A percentile compares a stretch with the other conserved stretches of the same genome.
phyloP scores from a whole-genome alignment of 2,329 filamentous ascomycete genomes.

The Aspergillus pseudotamarii region DNA sequence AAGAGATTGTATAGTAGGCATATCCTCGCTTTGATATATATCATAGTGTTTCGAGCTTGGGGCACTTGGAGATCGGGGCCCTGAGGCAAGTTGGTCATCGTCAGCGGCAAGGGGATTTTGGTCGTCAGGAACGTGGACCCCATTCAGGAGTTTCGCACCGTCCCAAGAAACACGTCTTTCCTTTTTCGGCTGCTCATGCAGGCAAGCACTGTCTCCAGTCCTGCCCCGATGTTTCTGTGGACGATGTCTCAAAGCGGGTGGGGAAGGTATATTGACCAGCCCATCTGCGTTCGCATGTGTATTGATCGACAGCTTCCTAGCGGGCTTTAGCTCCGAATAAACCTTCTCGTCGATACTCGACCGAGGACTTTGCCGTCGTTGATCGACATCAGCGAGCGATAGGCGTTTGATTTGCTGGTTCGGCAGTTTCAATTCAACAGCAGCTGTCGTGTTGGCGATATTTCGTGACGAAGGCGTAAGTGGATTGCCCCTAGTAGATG shows the following conservation, averaged over 20 bases:
- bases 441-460: slow-evolving; percentile 29
- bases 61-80: slow-evolving; percentile 24
- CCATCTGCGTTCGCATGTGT: slow-evolving; percentile 32
- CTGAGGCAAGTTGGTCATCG: slow-evolving; percentile 18
- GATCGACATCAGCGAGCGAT: slow-evolving; percentile 42
- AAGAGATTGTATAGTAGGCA: slow-evolving; percentile 32
- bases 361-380: slow-evolving; percentile 37
- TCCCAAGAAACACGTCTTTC: slow-evolving; percentile 43
- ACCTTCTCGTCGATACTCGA: slow-evolving; percentile 36
- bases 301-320: slow-evolving; percentile 36
- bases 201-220: slow-evolving; percentile 25
- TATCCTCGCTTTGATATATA: slow-evolving; percentile 15
- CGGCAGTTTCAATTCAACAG: slow-evolving; percentile 41
- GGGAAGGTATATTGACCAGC: slow-evolving; percentile 36
- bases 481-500: slow-evolving; percentile 17
- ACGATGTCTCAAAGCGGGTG: slow-evolving; percentile 44
- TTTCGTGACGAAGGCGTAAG: slow-evolving; percentile 35
- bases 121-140: slow-evolving; percentile 22
- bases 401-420: slow-evolving; percentile 44
- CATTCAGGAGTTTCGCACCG: slow-evolving; percentile 38
- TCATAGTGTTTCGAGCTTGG: slow-evolving; percentile 19
- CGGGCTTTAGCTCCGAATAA: slow-evolving; percentile 32
- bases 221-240: slow-evolving; percentile 42
- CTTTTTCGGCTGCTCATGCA: slow-evolving; percentile 30
- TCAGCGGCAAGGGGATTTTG: slow-evolving; percentile 12